Conservation (phyloP, 495 filamentous ascomycete genomes). For the Xylaria acuta region DNA sequence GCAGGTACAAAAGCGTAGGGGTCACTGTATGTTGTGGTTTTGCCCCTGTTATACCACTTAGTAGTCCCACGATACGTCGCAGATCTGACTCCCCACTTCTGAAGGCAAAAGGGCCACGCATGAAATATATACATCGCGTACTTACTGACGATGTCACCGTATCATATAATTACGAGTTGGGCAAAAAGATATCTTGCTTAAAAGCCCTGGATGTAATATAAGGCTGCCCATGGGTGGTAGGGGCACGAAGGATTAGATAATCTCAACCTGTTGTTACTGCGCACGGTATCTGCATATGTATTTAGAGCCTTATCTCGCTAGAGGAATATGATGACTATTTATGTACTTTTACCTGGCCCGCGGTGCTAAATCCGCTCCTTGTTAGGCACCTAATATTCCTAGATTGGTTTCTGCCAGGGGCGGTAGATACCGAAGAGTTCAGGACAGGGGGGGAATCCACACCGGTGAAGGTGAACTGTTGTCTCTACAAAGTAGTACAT, state of each 20-base stretch:
- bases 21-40: neutral
- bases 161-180: neutral
- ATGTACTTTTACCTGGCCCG: neutral
- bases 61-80: slow-evolving; percentile 20
- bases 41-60: slow-evolving; percentile 2
- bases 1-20: slow-evolving; percentile 1
- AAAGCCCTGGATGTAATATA: neutral
- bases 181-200: neutral
- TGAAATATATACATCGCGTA: neutral
- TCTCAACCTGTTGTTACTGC: neutral
- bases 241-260: neutral
- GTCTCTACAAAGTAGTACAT: neutral
- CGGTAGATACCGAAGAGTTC: slow-evolving; percentile 4
- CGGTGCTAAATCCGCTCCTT: neutral
- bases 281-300: neutral
- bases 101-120: slow-evolving; percentile 25
- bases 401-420: neutral
- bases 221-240: neutral
- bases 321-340: neutral
- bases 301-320: neutral
- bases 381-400: slow-evolving; percentile 1
- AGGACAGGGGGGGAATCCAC: slow-evolving; percentile 21
- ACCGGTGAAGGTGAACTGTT: slow-evolving; percentile 25
- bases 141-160: neutral
- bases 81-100: neutral